Percentiles rank a stretch among this genome's conserved stretches.
Conservation (phyloP, 352 stramenopile species). For the Blastocystis sp. region DNA sequence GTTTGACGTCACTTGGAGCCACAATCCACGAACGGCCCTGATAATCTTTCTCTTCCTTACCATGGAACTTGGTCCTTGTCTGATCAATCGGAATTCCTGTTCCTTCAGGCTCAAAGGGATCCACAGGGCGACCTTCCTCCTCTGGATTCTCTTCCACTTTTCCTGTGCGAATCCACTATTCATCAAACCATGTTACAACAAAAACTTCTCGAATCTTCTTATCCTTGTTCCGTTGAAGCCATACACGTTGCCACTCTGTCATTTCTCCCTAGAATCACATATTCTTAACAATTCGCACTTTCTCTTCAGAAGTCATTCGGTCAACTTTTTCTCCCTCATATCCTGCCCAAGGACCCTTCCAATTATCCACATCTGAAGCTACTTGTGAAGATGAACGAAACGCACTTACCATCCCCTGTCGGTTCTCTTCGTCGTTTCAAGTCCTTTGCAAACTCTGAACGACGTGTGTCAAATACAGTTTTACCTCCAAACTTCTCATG, state of each 20-base stretch:
- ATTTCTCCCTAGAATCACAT: constrained; percentile 33
- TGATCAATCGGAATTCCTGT: constrained; percentile 58
- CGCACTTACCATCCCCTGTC: constrained; percentile 5
- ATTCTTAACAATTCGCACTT: background rate
- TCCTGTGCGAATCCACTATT: constrained; percentile 45
- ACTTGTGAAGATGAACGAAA: background rate
- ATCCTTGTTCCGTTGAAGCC: constrained; percentile 20
- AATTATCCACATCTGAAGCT: constrained; percentile 36
- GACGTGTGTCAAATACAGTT: constrained; percentile 50
- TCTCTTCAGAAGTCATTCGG: constrained; percentile 45
- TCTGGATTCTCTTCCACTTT: background rate
- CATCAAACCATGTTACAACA: background rate
- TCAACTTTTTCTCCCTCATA: constrained; percentile 55
- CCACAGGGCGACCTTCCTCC: background rate
- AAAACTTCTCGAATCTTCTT: constrained; percentile 15
- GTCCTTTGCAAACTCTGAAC: constrained; percentile 32
- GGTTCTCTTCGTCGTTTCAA: background rate
- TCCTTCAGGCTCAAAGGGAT: constrained; percentile 25
- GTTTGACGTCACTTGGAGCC: constrained; percentile 75
- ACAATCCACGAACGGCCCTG: constrained; percentile 87
- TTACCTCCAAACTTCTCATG: constrained; percentile 47
- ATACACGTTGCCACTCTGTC: constrained; percentile 56
- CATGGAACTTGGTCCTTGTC: constrained; percentile 75
- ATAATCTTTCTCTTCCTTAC: constrained; percentile 84
- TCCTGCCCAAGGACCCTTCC: constrained; percentile 51